Base-by-base conservation (phyloP, 768 basidiomycete genomes). In the Auriculariales sp. region DNA sequence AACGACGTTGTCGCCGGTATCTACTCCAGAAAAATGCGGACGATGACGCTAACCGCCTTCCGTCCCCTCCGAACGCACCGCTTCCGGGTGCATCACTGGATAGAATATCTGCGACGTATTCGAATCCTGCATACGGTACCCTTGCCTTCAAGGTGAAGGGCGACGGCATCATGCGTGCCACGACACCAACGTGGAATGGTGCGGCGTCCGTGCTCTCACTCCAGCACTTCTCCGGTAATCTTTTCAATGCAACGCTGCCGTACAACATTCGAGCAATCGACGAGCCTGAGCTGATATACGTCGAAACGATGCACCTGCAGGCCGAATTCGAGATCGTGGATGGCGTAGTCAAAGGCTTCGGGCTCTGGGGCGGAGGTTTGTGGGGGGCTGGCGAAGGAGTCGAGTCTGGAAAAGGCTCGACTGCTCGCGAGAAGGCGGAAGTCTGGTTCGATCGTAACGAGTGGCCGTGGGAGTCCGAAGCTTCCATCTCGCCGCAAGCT, bases 401-500 rank as follows among this genome's bases (percentile, higher is more conserved):
- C 9, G 9, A 19, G 17, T 24, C 39, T 5, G 22, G 22, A 12
- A 24, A 12, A 25, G 39, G 39, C 39, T 9, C 6, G 5, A 19
- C 14, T 5, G 22, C 39, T 9, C 39, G 39, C 14, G 39, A 19
- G 19, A 44, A 44, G 39, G 39, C 39, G 39, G 39, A 44, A 25
- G 22, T 44, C 0, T 44, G 39, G 39, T 44, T 44, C 22, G 39
- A 44, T 5, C 39, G 39, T 25, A 25, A 22, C 17, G 19, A 22
- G 19, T 44, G 39, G 39, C 39, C 39, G 22, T 44, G 39, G 39
- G 19, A 44, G 22, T n/a, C n/a, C n/a, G n/a, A n/a, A n/a, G n/a
- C n/a, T n/a, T 48, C 52, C 55, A 3, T 61, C 52, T 47, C 61
- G 58, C 17, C 54, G 57, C 2, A 59, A 17, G 6, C 56, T 57